Evolutionary conservation across 805 yeast genomes (phyloP).

Genomic region (Suhomyces faveliae): DNA sequence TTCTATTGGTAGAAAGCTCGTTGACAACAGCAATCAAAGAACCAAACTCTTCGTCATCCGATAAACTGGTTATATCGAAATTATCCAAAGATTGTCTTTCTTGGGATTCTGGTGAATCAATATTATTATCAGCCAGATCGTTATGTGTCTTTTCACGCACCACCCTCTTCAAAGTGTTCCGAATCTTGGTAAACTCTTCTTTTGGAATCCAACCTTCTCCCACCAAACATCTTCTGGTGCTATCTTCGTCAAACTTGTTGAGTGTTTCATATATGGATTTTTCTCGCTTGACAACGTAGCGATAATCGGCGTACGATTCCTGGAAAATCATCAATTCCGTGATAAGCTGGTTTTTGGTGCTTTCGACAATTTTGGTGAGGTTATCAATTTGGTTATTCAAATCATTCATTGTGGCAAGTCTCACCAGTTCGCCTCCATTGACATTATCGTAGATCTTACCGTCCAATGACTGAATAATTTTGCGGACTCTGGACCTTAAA

Average conservation of each 20-base stretch:
- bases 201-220: slow-evolving; percentile 78
- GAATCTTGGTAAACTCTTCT: slow-evolving; percentile 41
- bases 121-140: neutral
- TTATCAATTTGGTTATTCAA: slow-evolving; percentile 34
- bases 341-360: slow-evolving; percentile 35
- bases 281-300: slow-evolving; percentile 47
- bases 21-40: slow-evolving; percentile 36
- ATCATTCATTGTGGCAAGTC: slow-evolving; percentile 28
- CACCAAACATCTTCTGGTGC: slow-evolving; percentile 60
- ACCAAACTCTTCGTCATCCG: slow-evolving; percentile 11
- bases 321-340: slow-evolving; percentile 38
- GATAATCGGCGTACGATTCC: slow-evolving; percentile 33
- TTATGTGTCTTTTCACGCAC: slow-evolving; percentile 36
- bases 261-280: slow-evolving; percentile 56
- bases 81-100: slow-evolving; percentile 21
- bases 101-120: neutral
- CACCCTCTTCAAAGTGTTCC: slow-evolving; percentile 40
- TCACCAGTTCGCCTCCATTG: slow-evolving; percentile 25
- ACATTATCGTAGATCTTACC: slow-evolving; percentile 39
- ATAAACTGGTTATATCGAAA: slow-evolving; percentile 9
- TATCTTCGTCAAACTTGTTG: slow-evolving; percentile 68
- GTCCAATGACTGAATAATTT: slow-evolving; percentile 38
- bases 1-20: slow-evolving; percentile 68
- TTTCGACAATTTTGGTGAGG: slow-evolving; percentile 30
- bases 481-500: slow-evolving; percentile 32